These are phyloP conservation scores for Fusarium drepaniforme DNA, from an alignment of 2,329 filamentous ascomycete species.

Conservation along the genomic window DNA sequence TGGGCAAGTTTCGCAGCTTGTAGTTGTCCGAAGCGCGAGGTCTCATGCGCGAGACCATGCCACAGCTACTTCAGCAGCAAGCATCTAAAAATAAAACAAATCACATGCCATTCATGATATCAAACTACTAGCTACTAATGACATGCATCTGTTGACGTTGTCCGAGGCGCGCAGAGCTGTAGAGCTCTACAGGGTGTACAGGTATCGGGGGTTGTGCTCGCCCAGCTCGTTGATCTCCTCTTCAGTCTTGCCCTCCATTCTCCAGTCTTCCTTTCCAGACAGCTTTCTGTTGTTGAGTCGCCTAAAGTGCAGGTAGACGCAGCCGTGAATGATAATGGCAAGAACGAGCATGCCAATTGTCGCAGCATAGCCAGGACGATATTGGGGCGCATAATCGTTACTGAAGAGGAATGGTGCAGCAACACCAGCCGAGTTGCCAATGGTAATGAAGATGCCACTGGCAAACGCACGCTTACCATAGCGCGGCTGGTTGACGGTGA, in stretches of 20 bases:
- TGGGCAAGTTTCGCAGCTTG: background rate
- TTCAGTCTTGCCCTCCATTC: conserved; percentile 11
- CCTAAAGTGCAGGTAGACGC: conserved; percentile 8
- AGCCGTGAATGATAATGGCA: conserved; percentile 1
- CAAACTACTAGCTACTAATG: background rate
- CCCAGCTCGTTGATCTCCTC: conserved; percentile 7
- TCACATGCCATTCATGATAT: background rate
- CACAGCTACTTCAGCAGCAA: background rate
- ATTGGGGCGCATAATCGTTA: background rate
- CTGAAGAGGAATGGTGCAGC: conserved; percentile 9
- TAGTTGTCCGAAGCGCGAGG: background rate
- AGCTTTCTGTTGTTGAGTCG: conserved; percentile 5
- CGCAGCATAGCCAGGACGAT: conserved; percentile 3
- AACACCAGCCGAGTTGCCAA: conserved; percentile 10
- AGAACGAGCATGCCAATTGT: conserved; percentile 10
- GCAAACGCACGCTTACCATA: conserved; percentile 12
- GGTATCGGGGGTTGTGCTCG: conserved; percentile 9
- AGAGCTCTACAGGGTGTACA: conserved; percentile 7
- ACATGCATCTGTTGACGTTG: background rate
- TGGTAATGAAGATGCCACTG: conserved; percentile 11
- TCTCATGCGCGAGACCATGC: background rate
- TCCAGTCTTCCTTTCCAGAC: conserved; percentile 7
- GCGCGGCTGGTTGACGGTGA: conserved; percentile 8
- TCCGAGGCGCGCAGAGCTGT: background rate
- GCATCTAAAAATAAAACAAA: background rate